Base-by-base conservation (phyloP, 805 yeast genomes). In the Wickerhamiella kurtzmanii region DNA sequence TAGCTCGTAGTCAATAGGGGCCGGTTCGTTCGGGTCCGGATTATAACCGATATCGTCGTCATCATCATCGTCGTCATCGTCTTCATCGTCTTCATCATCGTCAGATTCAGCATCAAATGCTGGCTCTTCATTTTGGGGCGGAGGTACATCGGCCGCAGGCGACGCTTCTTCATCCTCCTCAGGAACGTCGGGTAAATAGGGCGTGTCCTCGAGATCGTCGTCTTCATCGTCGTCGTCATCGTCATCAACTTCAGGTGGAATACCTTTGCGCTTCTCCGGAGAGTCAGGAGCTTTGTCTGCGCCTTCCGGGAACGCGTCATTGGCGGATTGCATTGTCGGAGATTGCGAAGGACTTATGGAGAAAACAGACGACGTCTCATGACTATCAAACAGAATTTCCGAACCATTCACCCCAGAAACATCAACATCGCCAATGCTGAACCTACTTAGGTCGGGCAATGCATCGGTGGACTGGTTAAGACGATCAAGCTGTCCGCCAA, bases 1-100 rank as follows among this genome's bases (percentile, higher is more conserved):
- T 44, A 64, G 58, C 39, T 61, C 68, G n/a, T 67, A 62, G 11
- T 58, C 57, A 40, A 38, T 17, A 6, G 32, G 32, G 11, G 46
- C 50, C 58, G 37, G 53, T 56, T 15, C 56, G 53, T 15, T 50
- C 41, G 22, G 21, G 13, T 19, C 46, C 18, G 19, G 22, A 44
- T 36, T 21, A 21, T 16, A 17, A 37, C 16, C 18, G 22, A 20
- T 22, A 20, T 42, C 41, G 19, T 44, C 51, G 19, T 46, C 22
- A n/a, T 35, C 41, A 16, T 21, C 49, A 9, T 41, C 51, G 19
- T 38, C 46, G 44, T 45, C 50, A 4, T 35, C 44, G 9, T 47
- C 50, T 17, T 38, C 48, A 18, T 47, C 54, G 21, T 40, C 44
- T 16, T 40, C 50, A 21, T 32, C 55, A 9, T 46, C 16, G 19